Base-by-base conservation (phyloP, 1,284 basidiomycete genomes). In the Cutaneotrichosporon curvatum region DNA sequence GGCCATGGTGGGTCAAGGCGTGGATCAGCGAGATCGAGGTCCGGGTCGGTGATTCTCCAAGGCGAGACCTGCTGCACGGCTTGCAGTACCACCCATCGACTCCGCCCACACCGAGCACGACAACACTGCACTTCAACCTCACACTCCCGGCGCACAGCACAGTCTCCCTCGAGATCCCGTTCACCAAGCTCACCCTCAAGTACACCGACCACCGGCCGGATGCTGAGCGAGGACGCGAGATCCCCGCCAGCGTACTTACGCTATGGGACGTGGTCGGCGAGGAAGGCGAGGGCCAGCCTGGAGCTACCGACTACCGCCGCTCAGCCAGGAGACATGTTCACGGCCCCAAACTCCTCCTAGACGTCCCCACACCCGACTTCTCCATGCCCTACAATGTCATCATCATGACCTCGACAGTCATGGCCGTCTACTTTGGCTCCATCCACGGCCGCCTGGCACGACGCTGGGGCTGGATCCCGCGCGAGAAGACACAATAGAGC, bases 311-410 rank as follows among this genome's bases (percentile, higher is more conserved):
- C 39, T 25, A 23, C 20, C 41, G 34, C 19, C 32, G 48, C 12
- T 57, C 61, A 4, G 47, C 42, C 49, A 59, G 59, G 73, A 46
- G 33, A 31, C 45, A 82, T 35, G 78, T 91, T 45, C 96, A 94
- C 69, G 88, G 88, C 1, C 75, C 81, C 0, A 78, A 84, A 11
- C 76, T 90, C 16, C 79, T 98, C 21, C 81, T 95, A 35, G 88
- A 95, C 67, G 77, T 96, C 20, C 86, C 94, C 8, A 92, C 89
- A 8, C 95, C 95, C 0, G 94, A 98, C 73, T 98, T 98, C 71
- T 92, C 87, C 63, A 97, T 98, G 91, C 92, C 94, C 11, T 98
- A 97, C 74, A 99, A 97, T 71, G 92, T 97, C 53, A 97, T 97
- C 70, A 94, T 95, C 62, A 85, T 96, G 76, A 90, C 82, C 47